A percentile compares a stretch with the other conserved stretches of the same genome.
phyloP scores from a whole-genome alignment of 352 stramenopile species.

The Globisporangium spiculum region DNA sequence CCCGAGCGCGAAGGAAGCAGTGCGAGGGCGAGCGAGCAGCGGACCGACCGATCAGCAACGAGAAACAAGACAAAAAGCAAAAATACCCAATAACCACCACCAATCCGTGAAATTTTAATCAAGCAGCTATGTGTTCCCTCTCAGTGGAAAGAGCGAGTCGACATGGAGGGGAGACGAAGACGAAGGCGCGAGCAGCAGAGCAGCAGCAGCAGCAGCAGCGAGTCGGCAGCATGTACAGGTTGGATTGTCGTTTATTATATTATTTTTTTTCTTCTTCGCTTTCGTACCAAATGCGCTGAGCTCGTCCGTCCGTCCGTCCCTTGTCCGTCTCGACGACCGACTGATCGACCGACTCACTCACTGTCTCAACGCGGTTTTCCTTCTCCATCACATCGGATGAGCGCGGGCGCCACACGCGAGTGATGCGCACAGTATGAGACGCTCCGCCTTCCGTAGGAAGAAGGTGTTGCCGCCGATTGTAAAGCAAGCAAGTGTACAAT shows the following conservation, averaged over 20 bases:
- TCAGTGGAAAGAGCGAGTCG: slow-evolving; percentile 24
- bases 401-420: background rate
- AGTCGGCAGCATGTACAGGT: slow-evolving; percentile 3
- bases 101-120: slow-evolving; percentile 12
- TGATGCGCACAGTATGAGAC: slow-evolving; percentile 8
- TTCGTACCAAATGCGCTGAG: background rate
- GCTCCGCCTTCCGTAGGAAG: slow-evolving; percentile 37
- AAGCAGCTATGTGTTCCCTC: slow-evolving; percentile 19
- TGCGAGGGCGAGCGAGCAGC: background rate
- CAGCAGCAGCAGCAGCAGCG: slow-evolving; percentile 6
- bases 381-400: background rate
- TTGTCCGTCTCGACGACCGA: slow-evolving; percentile 1
- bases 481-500: slow-evolving; percentile 33
- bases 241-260: slow-evolving; percentile 9
- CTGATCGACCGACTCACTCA: background rate
- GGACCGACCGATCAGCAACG: slow-evolving; percentile 2
- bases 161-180: slow-evolving; percentile 1
- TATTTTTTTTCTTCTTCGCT: slow-evolving; percentile 10
- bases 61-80: slow-evolving; percentile 12
- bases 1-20: slow-evolving; percentile 14
- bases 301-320: slow-evolving; percentile 4
- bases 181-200: background rate
- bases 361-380: background rate
- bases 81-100: slow-evolving; percentile 5
- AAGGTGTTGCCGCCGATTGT: slow-evolving; percentile 24